phyloP scores from a whole-genome alignment of 176 grass and related monocot species.

The Carex parvula region DNA sequence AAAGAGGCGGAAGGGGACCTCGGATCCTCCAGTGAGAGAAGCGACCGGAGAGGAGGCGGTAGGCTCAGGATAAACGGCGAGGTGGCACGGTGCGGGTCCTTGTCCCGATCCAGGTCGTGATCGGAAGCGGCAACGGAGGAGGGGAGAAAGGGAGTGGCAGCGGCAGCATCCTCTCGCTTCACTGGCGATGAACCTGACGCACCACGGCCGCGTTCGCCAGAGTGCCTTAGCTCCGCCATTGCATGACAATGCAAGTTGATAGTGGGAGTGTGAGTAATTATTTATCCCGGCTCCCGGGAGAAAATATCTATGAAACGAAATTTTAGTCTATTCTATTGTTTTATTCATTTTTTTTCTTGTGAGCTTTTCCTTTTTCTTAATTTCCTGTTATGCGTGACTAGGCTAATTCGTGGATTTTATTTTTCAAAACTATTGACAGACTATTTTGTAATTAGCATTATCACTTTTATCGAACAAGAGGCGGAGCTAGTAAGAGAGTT shows the following conservation, averaged over 20 bases:
- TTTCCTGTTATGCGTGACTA: neutral
- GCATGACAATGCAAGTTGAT: neutral
- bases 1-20: constrained; percentile 43
- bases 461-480: no score
- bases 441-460: no score
- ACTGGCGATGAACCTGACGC: constrained; percentile 45
- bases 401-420: neutral
- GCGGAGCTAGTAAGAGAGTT: no score
- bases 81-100: constrained; percentile 42
- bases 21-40: constrained; percentile 67
- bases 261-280: neutral
- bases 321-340: neutral
- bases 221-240: constrained; percentile 94
- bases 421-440: neutral
- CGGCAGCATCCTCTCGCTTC: constrained; percentile 44
- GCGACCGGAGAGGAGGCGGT: constrained; percentile 43
- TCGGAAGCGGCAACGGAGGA: constrained; percentile 35
- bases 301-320: neutral
- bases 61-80: constrained; percentile 44
- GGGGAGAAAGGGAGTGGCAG: constrained; percentile 41
- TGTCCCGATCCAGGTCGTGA: constrained; percentile 45
- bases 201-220: constrained; percentile 43
- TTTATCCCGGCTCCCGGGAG: neutral
- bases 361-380: neutral
- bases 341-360: neutral